phyloP scores from a whole-genome alignment of 306 rosid genomes.

The Pueraria montana region DNA sequence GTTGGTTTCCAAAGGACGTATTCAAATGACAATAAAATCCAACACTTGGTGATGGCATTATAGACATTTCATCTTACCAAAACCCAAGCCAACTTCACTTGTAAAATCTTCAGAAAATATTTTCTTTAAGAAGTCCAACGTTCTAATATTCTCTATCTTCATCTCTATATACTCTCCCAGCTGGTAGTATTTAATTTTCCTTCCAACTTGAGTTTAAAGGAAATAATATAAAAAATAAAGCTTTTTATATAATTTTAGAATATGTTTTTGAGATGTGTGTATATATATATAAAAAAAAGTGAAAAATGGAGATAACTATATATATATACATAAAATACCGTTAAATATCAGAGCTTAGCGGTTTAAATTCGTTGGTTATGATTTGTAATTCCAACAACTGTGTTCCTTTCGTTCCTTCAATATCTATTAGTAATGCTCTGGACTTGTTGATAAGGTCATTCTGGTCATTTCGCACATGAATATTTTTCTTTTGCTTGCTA shows the following conservation, averaged over 20 bases:
- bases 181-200: background rate
- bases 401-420: background rate
- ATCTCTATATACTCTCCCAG: background rate
- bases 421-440: background rate
- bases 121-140: background rate
- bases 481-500: slow-evolving; percentile 29
- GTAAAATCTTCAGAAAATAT: background rate
- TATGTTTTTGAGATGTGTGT: background rate
- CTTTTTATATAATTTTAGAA: background rate
- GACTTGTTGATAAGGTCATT: slow-evolving; percentile 30
- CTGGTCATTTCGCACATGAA: slow-evolving; percentile 42
- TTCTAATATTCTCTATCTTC: slow-evolving; percentile 5
- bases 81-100: no score
- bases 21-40: slow-evolving; percentile 62
- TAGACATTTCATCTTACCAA: slow-evolving; percentile 30
- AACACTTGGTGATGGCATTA: slow-evolving; percentile 44
- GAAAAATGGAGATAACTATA: background rate
- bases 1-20: slow-evolving; percentile 63
- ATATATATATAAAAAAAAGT: background rate
- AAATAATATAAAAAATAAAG: background rate
- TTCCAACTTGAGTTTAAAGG: background rate
- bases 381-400: background rate
- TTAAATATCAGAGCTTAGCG: background rate
- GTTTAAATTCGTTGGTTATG: background rate
- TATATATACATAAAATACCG: background rate